Conservation (phyloP, 208 protist species). For the Phytomonas francai region DNA sequence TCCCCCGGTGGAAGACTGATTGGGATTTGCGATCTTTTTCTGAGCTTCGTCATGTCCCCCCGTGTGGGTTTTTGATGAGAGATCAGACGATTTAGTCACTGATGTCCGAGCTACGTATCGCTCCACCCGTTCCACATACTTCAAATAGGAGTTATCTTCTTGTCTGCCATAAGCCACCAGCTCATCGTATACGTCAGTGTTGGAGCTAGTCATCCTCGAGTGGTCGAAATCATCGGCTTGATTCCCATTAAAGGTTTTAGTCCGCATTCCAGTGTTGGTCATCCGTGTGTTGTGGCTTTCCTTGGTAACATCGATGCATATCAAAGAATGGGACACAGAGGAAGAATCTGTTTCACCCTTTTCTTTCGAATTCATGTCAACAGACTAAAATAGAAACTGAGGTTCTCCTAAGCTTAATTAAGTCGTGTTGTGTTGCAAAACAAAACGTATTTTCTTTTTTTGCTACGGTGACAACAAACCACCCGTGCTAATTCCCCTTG, state of each 20-base stretch:
- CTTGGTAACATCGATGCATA: background rate
- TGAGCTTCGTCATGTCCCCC: background rate
- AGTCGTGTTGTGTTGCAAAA: background rate
- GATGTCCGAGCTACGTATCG: background rate
- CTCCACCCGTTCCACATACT: background rate
- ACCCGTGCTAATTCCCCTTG: background rate
- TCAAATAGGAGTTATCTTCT: background rate
- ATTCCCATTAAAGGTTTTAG: background rate
- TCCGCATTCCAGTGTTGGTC: background rate
- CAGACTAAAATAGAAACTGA: conserved; percentile 5
- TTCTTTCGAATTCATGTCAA: background rate
- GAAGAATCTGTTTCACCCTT: background rate
- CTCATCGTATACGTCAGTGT: background rate
- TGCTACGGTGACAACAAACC: background rate
- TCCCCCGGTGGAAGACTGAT: background rate
- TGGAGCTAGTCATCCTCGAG: background rate
- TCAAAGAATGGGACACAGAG: background rate
- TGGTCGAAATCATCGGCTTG: background rate
- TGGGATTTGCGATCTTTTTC: background rate
- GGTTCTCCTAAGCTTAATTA: background rate
- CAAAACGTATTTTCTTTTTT: background rate
- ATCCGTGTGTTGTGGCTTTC: background rate
- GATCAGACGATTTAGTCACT: background rate
- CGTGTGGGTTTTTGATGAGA: background rate
- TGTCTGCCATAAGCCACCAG: background rate